Evolutionary conservation across 2,329 filamentous ascomycete genomes (phyloP), one percentile per base, ranked within the genome.

Genomic region (Penicillium crustosum): DNA sequence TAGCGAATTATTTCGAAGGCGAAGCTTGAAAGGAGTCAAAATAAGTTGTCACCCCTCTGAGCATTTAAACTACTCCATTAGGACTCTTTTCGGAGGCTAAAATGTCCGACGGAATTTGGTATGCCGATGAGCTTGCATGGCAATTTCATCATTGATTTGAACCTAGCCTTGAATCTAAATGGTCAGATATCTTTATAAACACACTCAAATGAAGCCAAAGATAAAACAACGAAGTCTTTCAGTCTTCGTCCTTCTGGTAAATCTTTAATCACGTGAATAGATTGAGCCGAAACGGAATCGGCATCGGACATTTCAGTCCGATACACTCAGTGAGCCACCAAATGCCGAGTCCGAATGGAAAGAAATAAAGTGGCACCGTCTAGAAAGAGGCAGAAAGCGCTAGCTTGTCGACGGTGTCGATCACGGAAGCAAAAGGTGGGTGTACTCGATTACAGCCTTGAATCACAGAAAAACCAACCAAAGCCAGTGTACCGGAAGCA

Each of bases 381-480:
- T 23, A 45, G 31, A 17, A 61, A 61, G 39, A 53, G 53, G 12
- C 54, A 50, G 33, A 60, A 60, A 36, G 19, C n/a, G 17, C 25
- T 60, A 12, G 51, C 60, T 12, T 62, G 60, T 36, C 51, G 21
- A 45, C 54, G 60, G 25, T 62, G 60, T 44, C 58, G 58, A 29
- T 58, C 49, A 39, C 51, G 55, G 41, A 60, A 62, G 33, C 58
- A 62, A 36, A 62, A 47, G 38, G 58, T 62, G 39, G 27, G 39
- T 25, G 15, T 39, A 21, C 29, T 36, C 4, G 10, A 38, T 43
- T 41, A 23, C 23, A 41, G 13, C 19, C 17, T 42, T 41, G 17
- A 17, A 36, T 33, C 4, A 2, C 29, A 17, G 29, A 38, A 13
- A 23, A 13, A 38, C 36, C 23, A 48, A 52, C 31, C 27, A 45